Base-by-base conservation (phyloP, 1,139 yeast genomes). In the Yamadazyma jaroonii region DNA sequence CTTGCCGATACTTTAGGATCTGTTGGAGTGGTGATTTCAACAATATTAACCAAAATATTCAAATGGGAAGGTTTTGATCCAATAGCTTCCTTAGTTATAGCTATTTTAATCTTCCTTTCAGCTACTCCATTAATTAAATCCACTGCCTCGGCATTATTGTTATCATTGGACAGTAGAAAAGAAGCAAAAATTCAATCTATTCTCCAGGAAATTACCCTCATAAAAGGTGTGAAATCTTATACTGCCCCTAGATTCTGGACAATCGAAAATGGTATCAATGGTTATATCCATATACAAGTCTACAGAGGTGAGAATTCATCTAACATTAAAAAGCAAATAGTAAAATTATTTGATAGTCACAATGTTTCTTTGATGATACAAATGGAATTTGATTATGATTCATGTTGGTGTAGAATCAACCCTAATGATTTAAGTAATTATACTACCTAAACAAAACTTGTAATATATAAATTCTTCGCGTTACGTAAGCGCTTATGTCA, bases 1-100 rank as follows among this genome's bases (percentile, higher is more conserved):
- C 61, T 92, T 33, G 98, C 99, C 0, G 99, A 92, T 53, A 92
- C 98, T 0, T 67, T 94, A 25, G 98, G 99, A 0, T 90, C 97
- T 0, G 95, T 89, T 0, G 97, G 98, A 5, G 99, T 94, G 17
- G 92, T 94, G 9, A 61, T 87, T 0, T 89, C 97, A 0, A 92
- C 98, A 0, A 40, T 84, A 2, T 59, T 84, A 29, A 80, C 85
- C 15, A 79, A 78, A 40, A 44, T 74, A 11, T 74, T 81, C 55
- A 62, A 70, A 14, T 74, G 82, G 62, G 68, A 75, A 29, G 85
- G 86, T 1, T 86, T 87, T 55, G 99, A 92, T 55, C 97, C 99
- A 0, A 61, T 92, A 14, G 96, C 97, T 0, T 90, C 97, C 1
- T 70, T 94, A 3, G 72, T 89, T 50, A 92, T 92, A 44, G 97